These are phyloP conservation scores for Hibiscus mutabilis DNA, from an alignment of 345 rosid species.

Conservation along the genomic window DNA sequence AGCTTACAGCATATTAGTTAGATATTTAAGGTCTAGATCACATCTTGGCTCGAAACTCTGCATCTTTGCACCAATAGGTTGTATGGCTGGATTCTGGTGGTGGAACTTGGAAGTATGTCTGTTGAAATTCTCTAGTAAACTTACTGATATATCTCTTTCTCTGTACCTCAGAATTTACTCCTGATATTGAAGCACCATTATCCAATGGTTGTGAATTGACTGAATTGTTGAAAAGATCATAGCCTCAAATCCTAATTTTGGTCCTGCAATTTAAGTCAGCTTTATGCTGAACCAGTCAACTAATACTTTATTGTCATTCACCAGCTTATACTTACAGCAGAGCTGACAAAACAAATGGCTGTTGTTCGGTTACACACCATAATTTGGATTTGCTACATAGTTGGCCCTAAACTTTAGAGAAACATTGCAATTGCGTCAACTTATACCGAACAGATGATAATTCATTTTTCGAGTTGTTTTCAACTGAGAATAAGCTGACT, in stretches of 20 bases:
- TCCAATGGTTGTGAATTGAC: conserved; percentile 17
- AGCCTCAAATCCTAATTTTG: conserved; percentile 9
- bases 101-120: neutral
- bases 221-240: conserved; percentile 17
- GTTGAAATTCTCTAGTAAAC: neutral
- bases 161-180: conserved; percentile 12
- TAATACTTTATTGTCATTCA: conserved; percentile 3
- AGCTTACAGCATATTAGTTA: neutral
- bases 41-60: conserved; percentile 6
- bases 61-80: conserved; percentile 10
- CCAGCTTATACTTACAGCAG: conserved; percentile 7
- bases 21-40: conserved; percentile 12
- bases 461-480: too few relatives aligned
- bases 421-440: neutral
- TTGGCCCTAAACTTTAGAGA: conserved; percentile 7
- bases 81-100: conserved; percentile 16
- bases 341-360: conserved; percentile 2
- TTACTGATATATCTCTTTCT: conserved; percentile 8
- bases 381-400: neutral
- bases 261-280: neutral
- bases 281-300: neutral
- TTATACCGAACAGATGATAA: too few relatives aligned
- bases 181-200: conserved; percentile 9
- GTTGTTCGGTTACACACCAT: neutral
- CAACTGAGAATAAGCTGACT: neutral